phyloP scores from a whole-genome alignment of 73 alveolate species.

The Symbiodinium pilosum region DNA sequence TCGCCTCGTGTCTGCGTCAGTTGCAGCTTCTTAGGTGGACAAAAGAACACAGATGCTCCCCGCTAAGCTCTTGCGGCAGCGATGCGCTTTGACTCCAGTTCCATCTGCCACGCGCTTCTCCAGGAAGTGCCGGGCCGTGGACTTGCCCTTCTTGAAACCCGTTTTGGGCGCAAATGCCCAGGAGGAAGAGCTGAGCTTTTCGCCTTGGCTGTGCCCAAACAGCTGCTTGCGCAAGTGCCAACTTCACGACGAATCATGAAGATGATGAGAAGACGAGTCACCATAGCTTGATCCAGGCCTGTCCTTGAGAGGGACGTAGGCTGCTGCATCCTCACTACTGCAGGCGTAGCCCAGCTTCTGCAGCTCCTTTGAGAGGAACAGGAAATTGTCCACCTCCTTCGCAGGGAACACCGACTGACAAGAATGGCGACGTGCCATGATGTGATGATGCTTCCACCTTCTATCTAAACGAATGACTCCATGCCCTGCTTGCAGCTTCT shows the following conservation, averaged over 20 bases:
- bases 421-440: too few relatives aligned
- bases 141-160: slow-evolving; percentile 69
- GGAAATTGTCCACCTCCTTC: too few relatives aligned
- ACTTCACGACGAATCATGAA: too few relatives aligned
- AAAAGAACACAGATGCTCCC: background rate
- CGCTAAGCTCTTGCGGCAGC: background rate
- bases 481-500: too few relatives aligned
- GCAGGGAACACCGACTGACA: too few relatives aligned
- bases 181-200: slow-evolving; percentile 20
- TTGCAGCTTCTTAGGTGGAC: background rate
- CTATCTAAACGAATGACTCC: too few relatives aligned
- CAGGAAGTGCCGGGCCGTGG: slow-evolving; percentile 56
- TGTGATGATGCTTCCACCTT: too few relatives aligned
- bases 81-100: background rate
- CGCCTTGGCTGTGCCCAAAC: background rate
- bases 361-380: slow-evolving; percentile 22
- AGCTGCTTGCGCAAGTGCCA: too few relatives aligned
- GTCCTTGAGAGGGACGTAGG: slow-evolving; percentile 30
- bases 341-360: slow-evolving; percentile 69
- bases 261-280: background rate
- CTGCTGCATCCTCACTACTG: slow-evolving; percentile 22
- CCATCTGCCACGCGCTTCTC: slow-evolving; percentile 20
- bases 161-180: slow-evolving; percentile 86
- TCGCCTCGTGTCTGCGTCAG: background rate
- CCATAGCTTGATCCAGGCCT: background rate